Conservation (phyloP, 2,329 filamentous ascomycete species). For the Fusarium sororula region DNA sequence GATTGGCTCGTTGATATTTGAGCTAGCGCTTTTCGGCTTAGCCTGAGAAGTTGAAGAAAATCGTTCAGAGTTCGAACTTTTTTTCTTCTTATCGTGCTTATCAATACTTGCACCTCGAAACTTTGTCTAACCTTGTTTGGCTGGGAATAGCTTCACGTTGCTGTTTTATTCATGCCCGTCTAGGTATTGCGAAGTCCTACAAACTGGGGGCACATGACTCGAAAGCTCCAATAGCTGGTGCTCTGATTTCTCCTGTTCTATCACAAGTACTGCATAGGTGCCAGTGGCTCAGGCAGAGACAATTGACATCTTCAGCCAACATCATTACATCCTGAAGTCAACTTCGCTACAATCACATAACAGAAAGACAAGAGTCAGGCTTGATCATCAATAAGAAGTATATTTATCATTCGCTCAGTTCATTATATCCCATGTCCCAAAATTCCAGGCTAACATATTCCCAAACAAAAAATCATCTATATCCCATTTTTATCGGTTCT, state of each 20-base stretch:
- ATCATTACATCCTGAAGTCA: neutral
- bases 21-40: conserved; percentile 15
- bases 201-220: neutral
- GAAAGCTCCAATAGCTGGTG: too few species aligned
- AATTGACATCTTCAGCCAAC: neutral
- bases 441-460: conserved; percentile 5
- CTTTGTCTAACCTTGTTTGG: neutral
- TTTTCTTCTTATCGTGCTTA: conserved; percentile 42
- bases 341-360: neutral
- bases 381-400: conserved; percentile 2
- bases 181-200: neutral
- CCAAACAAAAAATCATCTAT: conserved; percentile 8
- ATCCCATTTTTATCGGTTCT: neutral
- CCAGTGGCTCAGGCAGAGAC: neutral
- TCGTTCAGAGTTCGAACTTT: conserved; percentile 36
- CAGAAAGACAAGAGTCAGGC: neutral
- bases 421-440: conserved; percentile 13
- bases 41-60: conserved; percentile 13
- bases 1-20: accelerated
- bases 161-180: neutral
- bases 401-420: conserved; percentile 26
- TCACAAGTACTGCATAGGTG: neutral
- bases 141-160: conserved; percentile 24
- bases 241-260: neutral
- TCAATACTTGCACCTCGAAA: neutral